Percentiles rank a stretch among this genome's conserved stretches.
Conservation (phyloP, 352 stramenopile species). For the Pythium grandisporangium region DNA sequence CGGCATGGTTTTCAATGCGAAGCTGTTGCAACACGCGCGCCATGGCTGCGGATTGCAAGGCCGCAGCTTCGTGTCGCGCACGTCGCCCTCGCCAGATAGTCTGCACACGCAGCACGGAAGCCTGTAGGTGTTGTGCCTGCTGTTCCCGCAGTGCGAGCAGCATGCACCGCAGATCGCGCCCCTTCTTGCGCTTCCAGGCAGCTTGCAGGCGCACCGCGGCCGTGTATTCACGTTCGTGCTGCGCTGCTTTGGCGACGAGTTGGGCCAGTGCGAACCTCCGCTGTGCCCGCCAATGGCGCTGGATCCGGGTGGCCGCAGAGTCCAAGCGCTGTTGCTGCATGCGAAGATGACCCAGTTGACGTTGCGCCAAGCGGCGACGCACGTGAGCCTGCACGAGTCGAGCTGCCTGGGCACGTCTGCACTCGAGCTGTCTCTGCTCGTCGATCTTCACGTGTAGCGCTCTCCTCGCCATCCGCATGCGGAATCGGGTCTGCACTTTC, state of each 20-base stretch:
- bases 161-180: slow-evolving; percentile 21
- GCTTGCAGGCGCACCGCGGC: slow-evolving; percentile 43
- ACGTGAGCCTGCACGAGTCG: slow-evolving; percentile 28
- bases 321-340: slow-evolving; percentile 16
- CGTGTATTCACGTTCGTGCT: slow-evolving; percentile 24
- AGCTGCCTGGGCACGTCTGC: slow-evolving; percentile 31
- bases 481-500: slow-evolving; percentile 50
- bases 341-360: slow-evolving; percentile 20
- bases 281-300: slow-evolving; percentile 41
- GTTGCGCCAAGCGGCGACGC: slow-evolving; percentile 23
- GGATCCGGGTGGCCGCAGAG: slow-evolving; percentile 27
- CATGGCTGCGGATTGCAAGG: slow-evolving; percentile 19
- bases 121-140: slow-evolving; percentile 18
- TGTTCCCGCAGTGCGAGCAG: slow-evolving; percentile 28
- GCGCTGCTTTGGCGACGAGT: slow-evolving; percentile 22
- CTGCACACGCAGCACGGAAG: slow-evolving; percentile 34
- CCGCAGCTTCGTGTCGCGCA: slow-evolving; percentile 16
- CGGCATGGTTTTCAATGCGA: slow-evolving; percentile 52
- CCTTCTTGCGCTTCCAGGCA: slow-evolving; percentile 50
- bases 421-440: slow-evolving; percentile 15
- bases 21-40: slow-evolving; percentile 33
- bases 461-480: slow-evolving; percentile 30
- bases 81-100: slow-evolving; percentile 32
- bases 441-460: slow-evolving; percentile 26
- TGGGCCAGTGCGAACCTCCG: slow-evolving; percentile 30